These are phyloP conservation scores for Globisporangium uncinulatum DNA, from an alignment of 352 stramenopile species.

Conservation along the genomic window DNA sequence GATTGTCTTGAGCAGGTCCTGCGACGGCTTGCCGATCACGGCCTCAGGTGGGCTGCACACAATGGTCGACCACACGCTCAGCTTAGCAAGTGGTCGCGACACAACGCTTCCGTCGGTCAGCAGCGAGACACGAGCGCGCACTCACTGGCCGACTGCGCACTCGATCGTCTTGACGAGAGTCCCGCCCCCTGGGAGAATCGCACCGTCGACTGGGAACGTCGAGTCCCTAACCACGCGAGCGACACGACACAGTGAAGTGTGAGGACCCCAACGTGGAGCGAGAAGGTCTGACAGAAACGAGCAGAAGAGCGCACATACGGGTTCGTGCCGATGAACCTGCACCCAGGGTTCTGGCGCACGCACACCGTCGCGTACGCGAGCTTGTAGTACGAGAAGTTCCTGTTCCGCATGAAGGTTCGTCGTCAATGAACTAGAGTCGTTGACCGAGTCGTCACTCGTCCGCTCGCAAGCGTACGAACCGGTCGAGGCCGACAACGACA, in stretches of 20 bases:
- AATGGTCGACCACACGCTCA: not conserved
- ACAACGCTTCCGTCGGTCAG: no score
- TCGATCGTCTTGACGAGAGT: conserved; percentile 68
- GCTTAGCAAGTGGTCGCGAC: no score
- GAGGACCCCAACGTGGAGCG: not conserved
- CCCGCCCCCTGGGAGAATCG: conserved; percentile 68
- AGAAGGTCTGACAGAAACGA: no score
- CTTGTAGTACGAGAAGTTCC: conserved; percentile 83
- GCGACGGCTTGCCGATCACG: conserved; percentile 76
- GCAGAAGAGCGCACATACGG: conserved; percentile 29
- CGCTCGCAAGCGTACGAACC: conserved; percentile 19
- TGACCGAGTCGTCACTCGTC: not conserved
- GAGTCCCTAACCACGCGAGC: conserved; percentile 31
- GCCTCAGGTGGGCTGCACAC: conserved; percentile 49
- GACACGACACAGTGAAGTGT: not conserved
- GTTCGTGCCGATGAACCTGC: conserved; percentile 81
- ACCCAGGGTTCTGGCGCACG: conserved; percentile 63
- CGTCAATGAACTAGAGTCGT: no score
- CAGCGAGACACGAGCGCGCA: not conserved
- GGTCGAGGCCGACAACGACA: conserved; percentile 77
- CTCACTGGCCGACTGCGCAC: conserved; percentile 51
- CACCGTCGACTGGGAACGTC: conserved; percentile 69
- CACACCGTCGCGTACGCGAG: conserved; percentile 72
- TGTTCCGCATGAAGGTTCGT: conserved; percentile 7
- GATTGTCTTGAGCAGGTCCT: conserved; percentile 79